Base-by-base conservation (phyloP, 805 yeast species). In the Ogataea nonfermentans region DNA sequence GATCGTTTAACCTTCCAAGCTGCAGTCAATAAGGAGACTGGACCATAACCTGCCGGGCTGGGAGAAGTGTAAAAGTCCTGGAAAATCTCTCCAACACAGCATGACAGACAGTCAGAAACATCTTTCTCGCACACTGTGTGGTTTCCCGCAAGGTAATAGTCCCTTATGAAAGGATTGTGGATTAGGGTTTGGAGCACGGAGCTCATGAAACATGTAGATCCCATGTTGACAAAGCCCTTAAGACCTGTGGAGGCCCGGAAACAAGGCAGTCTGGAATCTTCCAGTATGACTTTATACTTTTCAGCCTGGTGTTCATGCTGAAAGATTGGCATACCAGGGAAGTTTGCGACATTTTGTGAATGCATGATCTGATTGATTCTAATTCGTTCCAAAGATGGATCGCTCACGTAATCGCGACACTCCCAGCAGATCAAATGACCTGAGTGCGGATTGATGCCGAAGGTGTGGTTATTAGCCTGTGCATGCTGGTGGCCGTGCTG, bases 171-270 rank as follows among this genome's bases (percentile, higher is more conserved):
- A 6, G 99, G 98, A 56, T 93, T 93, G 61, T 93, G 99, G 29
- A 93, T 68, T 36, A 91, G 65, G 0, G 95, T 78, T 65, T 93
- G 99, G 28, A 93, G 63, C n/a, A 90, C 79, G 25, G 91, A 84
- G 51, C 95, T 85, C 87, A 93, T 91, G 66, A 88, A 93, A 66
- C 99, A 93, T 0, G 99, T 93, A 0, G 99, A 85, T 0, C 99
- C 99, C 81, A 91, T 79, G 60, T 91, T 91, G 36, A 88, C 81
- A 51, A 93, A 77, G 3, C 99, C 99, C 37, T 84, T 74, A 14
- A 93, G 66, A 0, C 97, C 98, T n/a, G 80, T 74, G 5, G 78
- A 69, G 1, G 90, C 83, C 37, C 73, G 73, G 51, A 56, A 63
- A 14, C 67, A 59, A 24, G 87, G 85, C 4, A 53, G 11, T 29